Evolutionary conservation across 306 rosid genomes (phyloP), one percentile per base, ranked within the genome.

Genomic region (Dryas drummondii): DNA sequence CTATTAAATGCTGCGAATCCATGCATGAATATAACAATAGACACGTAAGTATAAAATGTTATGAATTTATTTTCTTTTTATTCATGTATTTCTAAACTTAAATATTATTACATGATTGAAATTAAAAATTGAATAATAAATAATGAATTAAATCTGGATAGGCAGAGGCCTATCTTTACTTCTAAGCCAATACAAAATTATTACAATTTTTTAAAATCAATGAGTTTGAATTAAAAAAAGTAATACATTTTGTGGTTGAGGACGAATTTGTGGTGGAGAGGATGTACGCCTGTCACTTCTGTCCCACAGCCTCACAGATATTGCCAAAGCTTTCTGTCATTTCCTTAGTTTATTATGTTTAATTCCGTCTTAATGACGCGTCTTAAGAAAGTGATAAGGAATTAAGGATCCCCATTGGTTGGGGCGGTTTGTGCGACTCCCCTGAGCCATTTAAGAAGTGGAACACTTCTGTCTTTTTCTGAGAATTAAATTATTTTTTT

Each of bases 201-300:
- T 63, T 53, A 4, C 54, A 9, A 9, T 17, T 40, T 8, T 55
- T 64, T 53, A 2, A 53, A 58, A 59, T 60, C 22, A 68, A 41
- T 22, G 5, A 6, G 67, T 50, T 50, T 4, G 22, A 26, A 16
- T 5, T 40, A 15, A 63, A 63, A 40, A 41, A 15, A 13, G 6
- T 41, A 15, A 32, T 63, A 50, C 52, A 19, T 76, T 72, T 72
- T 71, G 75, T 82, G 84, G 87, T 72, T 66, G 66, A 50, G 83
- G 79, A 84, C 60, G 60, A 9, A 45, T 84, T 65, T 19, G 88
- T 83, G 92, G 92, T 79, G 75, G 49, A 5, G 41, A 40, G 51
- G 12, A 70, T 73, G 45, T 71, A 42, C 59, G 79, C 56, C 81
- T 73, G 75, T 47, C 64, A 40, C 37, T 48, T 11, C 10, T 40